Evolutionary conservation across 176 grass and related monocot species (phyloP), one percentile per base, ranked within the genome.

Genomic region (Avena eriantha): DNA sequence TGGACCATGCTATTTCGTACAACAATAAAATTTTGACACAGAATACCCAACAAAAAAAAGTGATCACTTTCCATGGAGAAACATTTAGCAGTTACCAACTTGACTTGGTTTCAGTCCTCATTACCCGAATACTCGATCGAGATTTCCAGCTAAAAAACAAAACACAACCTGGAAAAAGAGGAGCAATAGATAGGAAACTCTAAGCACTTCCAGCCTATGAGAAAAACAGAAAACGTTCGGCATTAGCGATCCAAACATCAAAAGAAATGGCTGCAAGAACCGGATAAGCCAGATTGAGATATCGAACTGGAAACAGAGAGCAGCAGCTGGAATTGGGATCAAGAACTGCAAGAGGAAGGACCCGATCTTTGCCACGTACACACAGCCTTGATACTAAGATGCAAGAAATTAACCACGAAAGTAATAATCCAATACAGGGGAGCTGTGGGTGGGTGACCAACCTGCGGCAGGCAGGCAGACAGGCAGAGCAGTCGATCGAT

Each of bases 41-140:
- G 49, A 33, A 83, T 47, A 56, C 15, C 45, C 21, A 43, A 90
- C 51, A 14, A 58, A 23, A 64, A 75, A 56, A 83, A 81, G 26
- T 10, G 76, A 76, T 87, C 75, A 54, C 69, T 80, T 91, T 76
- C 81, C 17, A 26, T 34, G n/a, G 26, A 69, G 80, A 22, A 91
- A 85, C 82, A 85, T 82, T 48, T 18, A 71, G 87, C 69, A 91
- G 69, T 74, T 80, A 85, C 54, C 35, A 23, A 67, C 79, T 84
- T 46, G 50, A 91, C 77, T 88, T 81, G 41, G 31, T 66, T 91
- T 76, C 80, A 88, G 85, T 88, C 39, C 47, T 84, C 64, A 68
- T 84, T 59, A 79, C 33, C 75, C 7, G 50, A 79, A 75, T 83
- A 86, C 36, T 75, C 26, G 34, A 87, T 84, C 29, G 36, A 50